Evolutionary conservation across 805 yeast genomes (phyloP).

Genomic region (Wickerhamomyces bisporus): DNA sequence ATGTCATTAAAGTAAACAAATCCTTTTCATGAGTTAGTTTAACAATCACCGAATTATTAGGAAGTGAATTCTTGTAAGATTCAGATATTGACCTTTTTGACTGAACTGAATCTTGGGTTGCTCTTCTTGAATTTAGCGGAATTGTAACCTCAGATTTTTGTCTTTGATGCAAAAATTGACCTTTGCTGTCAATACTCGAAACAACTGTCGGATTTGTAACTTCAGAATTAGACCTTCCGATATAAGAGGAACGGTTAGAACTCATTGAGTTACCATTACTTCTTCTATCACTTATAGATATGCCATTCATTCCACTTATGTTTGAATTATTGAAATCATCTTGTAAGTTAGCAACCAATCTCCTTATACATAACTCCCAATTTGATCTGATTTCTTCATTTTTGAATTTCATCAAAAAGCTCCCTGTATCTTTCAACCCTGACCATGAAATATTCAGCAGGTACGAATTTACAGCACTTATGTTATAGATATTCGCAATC

Average conservation of each 20-base stretch:
- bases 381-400: slow-evolving; percentile 78
- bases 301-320: slow-evolving; percentile 10
- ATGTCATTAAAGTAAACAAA: slow-evolving; percentile 63
- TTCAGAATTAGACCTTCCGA: slow-evolving; percentile 21
- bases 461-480: slow-evolving; percentile 44
- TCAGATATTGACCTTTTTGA: slow-evolving; percentile 35
- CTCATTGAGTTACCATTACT: slow-evolving; percentile 23
- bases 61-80: slow-evolving; percentile 32
- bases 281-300: slow-evolving; percentile 20
- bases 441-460: slow-evolving; percentile 69
- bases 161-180: slow-evolving; percentile 16
- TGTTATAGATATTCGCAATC: slow-evolving; percentile 56
- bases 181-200: slow-evolving; percentile 5
- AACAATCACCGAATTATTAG: slow-evolving; percentile 33
- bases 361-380: slow-evolving; percentile 70
- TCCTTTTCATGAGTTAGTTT: slow-evolving; percentile 39
- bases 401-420: slow-evolving; percentile 74
- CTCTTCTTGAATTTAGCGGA: slow-evolving; percentile 14
- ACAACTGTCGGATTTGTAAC: slow-evolving; percentile 9
- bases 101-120: slow-evolving; percentile 23
- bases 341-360: slow-evolving; percentile 31
- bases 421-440: slow-evolving; percentile 83
- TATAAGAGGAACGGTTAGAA: slow-evolving; percentile 22
- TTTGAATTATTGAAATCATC: slow-evolving; percentile 18
- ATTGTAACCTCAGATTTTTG: slow-evolving; percentile 22